These are phyloP conservation scores for Glarea lozoyensis DNA, from an alignment of 495 filamentous ascomycete species.

Conservation along the genomic window DNA sequence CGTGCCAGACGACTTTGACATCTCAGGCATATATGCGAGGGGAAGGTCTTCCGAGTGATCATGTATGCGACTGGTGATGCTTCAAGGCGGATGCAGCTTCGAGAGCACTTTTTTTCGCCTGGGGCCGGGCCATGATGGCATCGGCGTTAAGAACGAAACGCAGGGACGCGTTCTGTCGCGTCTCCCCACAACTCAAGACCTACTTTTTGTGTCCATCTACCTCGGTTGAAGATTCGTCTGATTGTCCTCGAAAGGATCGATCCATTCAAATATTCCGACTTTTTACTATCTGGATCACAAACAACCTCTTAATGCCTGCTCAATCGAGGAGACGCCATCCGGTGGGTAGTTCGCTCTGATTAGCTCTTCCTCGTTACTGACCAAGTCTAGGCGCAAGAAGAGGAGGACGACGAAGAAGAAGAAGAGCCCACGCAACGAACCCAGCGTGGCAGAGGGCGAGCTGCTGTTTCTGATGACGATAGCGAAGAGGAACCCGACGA, in stretches of 20 bases:
- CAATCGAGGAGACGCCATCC: constrained; percentile 7
- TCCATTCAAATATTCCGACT: background rate
- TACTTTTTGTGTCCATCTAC: too few relatives aligned
- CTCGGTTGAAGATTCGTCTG: too few relatives aligned
- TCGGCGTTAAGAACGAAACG: too few relatives aligned
- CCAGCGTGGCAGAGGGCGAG: constrained; percentile 10
- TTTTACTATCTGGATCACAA: background rate
- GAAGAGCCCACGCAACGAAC: constrained; percentile 14
- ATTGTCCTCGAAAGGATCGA: too few relatives aligned
- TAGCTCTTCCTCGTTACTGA: background rate
- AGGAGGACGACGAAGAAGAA: constrained; percentile 16
- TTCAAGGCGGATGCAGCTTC: background rate
- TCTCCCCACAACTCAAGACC: too few relatives aligned
- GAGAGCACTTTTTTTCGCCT: background rate
- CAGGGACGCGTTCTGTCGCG: background rate
- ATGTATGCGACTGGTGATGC: constrained; percentile 25
- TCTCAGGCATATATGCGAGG: constrained; percentile 38
- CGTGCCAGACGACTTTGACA: constrained; percentile 32
- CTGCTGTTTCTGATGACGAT: constrained; percentile 19
- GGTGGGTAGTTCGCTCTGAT: constrained; percentile 5
- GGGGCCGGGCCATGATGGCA: too few relatives aligned
- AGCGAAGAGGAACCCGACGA: constrained; percentile 24
- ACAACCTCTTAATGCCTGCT: constrained; percentile 19
- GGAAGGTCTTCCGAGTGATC: constrained; percentile 29
- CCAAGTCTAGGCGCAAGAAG: constrained; percentile 9